Conservation (phyloP, 2,329 filamentous ascomycete genomes). For the Colletotrichum theobromicola region DNA sequence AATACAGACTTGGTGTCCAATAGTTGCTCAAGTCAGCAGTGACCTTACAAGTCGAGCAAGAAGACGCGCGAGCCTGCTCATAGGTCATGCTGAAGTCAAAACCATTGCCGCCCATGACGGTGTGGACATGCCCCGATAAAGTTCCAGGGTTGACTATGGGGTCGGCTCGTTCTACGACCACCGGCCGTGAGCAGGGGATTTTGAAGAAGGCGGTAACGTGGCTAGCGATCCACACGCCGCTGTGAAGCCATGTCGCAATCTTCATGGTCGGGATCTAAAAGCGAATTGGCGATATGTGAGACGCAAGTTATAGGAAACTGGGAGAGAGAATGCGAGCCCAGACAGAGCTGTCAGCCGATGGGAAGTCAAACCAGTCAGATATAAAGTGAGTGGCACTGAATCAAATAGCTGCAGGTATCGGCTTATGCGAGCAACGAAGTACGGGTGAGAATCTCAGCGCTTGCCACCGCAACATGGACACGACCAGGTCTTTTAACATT, state of each 20-base stretch:
- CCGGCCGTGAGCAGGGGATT: constrained; percentile 19
- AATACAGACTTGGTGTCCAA: constrained; percentile 67
- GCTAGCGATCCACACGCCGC: neutral
- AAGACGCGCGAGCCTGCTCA: constrained; percentile 53
- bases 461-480: neutral
- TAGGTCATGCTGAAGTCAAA: constrained; percentile 63
- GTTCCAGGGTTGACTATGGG: constrained; percentile 62
- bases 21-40: constrained; percentile 69
- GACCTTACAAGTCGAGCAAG: constrained; percentile 70
- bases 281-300: neutral
- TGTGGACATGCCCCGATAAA: constrained; percentile 63
- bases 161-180: constrained; percentile 53
- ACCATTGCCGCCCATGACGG: constrained; percentile 65
- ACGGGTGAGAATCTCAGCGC: neutral
- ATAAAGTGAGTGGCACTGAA: neutral
- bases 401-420: neutral
- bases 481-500: neutral
- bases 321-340: neutral
- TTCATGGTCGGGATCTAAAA: neutral
- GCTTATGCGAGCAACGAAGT: neutral
- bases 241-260: neutral
- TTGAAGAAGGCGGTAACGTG: constrained; percentile 19
- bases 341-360: neutral
- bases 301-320: neutral
- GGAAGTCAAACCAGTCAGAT: neutral